phyloP scores from a whole-genome alignment of 1,284 basidiomycete species.

The Chalciporus sp. region DNA sequence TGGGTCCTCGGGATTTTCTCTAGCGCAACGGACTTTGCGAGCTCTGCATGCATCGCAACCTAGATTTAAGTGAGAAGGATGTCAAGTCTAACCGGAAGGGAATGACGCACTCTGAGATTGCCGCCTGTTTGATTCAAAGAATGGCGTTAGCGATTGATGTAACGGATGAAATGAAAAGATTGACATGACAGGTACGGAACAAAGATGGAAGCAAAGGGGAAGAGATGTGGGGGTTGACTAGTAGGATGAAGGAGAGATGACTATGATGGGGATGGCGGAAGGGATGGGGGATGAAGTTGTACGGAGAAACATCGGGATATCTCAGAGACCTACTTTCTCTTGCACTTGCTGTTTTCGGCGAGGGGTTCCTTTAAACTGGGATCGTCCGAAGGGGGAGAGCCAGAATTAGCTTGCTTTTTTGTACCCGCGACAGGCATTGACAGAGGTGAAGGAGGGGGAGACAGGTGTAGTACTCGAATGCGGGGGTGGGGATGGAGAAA shows the following conservation, averaged over 20 bases:
- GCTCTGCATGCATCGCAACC: slow-evolving; percentile 85
- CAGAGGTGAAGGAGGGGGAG: neutral
- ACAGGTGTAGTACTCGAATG: neutral
- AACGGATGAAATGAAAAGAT: slow-evolving; percentile 22
- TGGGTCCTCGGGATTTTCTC: slow-evolving; percentile 74
- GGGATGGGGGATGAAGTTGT: slow-evolving; percentile 17
- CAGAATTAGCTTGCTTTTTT: slow-evolving; percentile 64
- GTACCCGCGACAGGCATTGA: slow-evolving; percentile 65
- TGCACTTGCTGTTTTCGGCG: slow-evolving; percentile 64
- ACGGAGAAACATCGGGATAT: slow-evolving; percentile 42
- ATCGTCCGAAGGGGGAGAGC: slow-evolving; percentile 66
- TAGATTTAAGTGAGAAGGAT: slow-evolving; percentile 34
- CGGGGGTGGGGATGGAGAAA: slow-evolving; percentile 3
- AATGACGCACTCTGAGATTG: slow-evolving; percentile 71
- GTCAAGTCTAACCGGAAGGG: slow-evolving; percentile 13
- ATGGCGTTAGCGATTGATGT: slow-evolving; percentile 25
- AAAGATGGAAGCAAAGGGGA: neutral
- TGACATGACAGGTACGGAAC: slow-evolving; percentile 29
- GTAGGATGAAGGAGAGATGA: slow-evolving; percentile 9
- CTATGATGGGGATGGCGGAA: slow-evolving; percentile 3
- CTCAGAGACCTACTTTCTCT: slow-evolving; percentile 63
- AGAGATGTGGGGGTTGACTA: slow-evolving; percentile 30
- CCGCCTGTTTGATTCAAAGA: slow-evolving; percentile 51
- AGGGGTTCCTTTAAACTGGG: slow-evolving; percentile 48
- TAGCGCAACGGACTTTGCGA: slow-evolving; percentile 78